Base-by-base conservation (phyloP, 192 early-diverging fungal genomes). In the Chytriomyces sp. region DNA sequence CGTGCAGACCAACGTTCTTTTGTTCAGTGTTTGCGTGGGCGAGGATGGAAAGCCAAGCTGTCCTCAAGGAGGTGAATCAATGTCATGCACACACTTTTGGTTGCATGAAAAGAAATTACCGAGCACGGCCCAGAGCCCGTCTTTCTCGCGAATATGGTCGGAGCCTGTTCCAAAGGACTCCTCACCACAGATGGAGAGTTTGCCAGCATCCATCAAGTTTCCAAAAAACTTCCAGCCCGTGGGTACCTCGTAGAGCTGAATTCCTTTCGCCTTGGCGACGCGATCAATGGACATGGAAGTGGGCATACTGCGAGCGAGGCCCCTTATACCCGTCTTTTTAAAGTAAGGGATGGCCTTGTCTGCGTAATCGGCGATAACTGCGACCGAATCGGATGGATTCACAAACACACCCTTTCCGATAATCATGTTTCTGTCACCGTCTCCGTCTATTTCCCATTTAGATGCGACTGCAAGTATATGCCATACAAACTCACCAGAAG, bases 111-210 rank as follows among this genome's bases (percentile, higher is more conserved):
- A 58, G 17, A n/a, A 31, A 28, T 25, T 78, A 91, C 90, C 89
- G 34, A 98, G 76, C 55, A 98, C 80, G 28, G 97, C 97, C 97
- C 97, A 99, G 59, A 99, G 79, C 54, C 97, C 97, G 82, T 99
- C 97, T 84, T 99, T 99, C 77, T 99, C 97, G 59, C 97, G 94
- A 60, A 99, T 96, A 64, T 98, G 96, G 81, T 98, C 96, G 0
- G 95, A 96, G 59, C 97, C 97, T 14, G 97, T 99, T 59, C 97
- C 97, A 80, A 99, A 99, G 4, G 91, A 93, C 81, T 99, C 97
- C 74, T 99, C 97, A 59, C 97, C 97, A 75, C 97, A 99, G 67
- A 99, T 94, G 1, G 93, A 94, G 66, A 94, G 84, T 52, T 91
- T 84, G 19, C 91, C 91, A 34, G 94, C 96, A 76, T 99, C 97